These are phyloP conservation scores for Tetrastigma voinierianum DNA, from an alignment of 164 flowering plant species.

Conservation along the genomic window DNA sequence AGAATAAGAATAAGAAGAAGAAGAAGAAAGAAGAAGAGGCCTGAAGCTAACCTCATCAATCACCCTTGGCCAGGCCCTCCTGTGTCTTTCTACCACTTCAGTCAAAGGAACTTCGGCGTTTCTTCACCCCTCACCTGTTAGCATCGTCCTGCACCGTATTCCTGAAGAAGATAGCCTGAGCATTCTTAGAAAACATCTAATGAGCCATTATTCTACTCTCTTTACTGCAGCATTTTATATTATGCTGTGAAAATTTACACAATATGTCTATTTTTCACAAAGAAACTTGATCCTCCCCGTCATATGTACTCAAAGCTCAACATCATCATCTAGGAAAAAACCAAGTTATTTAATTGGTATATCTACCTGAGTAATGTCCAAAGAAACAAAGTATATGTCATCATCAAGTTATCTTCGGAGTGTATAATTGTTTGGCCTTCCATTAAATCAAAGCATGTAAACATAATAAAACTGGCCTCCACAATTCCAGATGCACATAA, in stretches of 20 bases:
- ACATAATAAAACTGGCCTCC: too few relatives aligned
- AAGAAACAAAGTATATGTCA: not conserved
- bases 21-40: too few relatives aligned
- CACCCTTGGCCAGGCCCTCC: slow-evolving; percentile 79
- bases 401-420: too few relatives aligned
- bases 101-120: slow-evolving; percentile 66
- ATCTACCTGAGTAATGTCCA: slow-evolving; percentile 60
- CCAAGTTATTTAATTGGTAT: slow-evolving; percentile 83
- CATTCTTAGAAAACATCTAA: not conserved
- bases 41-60: slow-evolving; percentile 65
- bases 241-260: not conserved
- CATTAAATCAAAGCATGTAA: too few relatives aligned
- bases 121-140: slow-evolving; percentile 92
- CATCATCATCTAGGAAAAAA: slow-evolving; percentile 95
- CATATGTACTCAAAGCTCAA: slow-evolving; percentile 74
- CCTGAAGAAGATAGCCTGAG: slow-evolving; percentile 36
- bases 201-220: not conserved
- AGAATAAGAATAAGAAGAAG: not conserved
- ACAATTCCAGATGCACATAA: too few relatives aligned
- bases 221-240: not conserved
- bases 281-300: slow-evolving; percentile 36
- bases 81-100: slow-evolving; percentile 85
- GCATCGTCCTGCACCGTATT: slow-evolving; percentile 88
- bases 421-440: too few relatives aligned
- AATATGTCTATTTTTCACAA: not conserved